Base-by-base conservation (phyloP, 2,329 filamentous ascomycete genomes). In the Fusarium coffeatum region DNA sequence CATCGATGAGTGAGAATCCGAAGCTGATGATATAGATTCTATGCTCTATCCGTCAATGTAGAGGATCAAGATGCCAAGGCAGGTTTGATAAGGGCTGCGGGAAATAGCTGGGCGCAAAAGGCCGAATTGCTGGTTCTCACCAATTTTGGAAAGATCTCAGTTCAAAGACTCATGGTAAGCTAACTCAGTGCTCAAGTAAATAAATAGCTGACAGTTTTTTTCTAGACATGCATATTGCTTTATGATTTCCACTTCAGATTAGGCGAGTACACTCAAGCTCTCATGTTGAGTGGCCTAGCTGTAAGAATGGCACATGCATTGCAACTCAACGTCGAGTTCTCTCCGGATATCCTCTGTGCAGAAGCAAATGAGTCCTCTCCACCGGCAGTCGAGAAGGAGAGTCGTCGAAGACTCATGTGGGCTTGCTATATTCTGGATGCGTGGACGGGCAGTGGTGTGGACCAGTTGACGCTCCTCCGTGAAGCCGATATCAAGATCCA, bases 271-370 rank as follows among this genome's bases (percentile, higher is more conserved):
- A 78, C 77, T 1, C 79, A 82, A 51, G 80, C 80, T 20, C 75
- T 81, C 37, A 82, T 82, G 79, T 66, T 82, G 20, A 81, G 80
- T 40, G 80, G 80, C n/a, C 72, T 82, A 20, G 76, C 79, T 23
- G 80, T 82, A 9, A 79, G 80, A 32, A 81, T 82, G 80, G 80
- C 80, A 4, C 80, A 82, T 47, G 80, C 80, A n/a, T 71, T 82
- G 9, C 79, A 80, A 53, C 79, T 82, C 64, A 80, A 82, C 53
- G 71, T 76, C 20, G 80, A 82, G 46, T 76, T 76, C 55, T 79
- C 78, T 6, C 60, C 77, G 23, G 80, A 82, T 49, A 76, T 82
- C 30, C 75, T 82, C n/a, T 81, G 80, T 56, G 75, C 79, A 37
- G 77, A 80, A 23, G 59, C 69, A 42, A 74, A 76, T 41, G 71